Evolutionary conservation across 2,329 filamentous ascomycete genomes (phyloP), one percentile per base, ranked within the genome.

Genomic region (Hypomyces perniciosus): DNA sequence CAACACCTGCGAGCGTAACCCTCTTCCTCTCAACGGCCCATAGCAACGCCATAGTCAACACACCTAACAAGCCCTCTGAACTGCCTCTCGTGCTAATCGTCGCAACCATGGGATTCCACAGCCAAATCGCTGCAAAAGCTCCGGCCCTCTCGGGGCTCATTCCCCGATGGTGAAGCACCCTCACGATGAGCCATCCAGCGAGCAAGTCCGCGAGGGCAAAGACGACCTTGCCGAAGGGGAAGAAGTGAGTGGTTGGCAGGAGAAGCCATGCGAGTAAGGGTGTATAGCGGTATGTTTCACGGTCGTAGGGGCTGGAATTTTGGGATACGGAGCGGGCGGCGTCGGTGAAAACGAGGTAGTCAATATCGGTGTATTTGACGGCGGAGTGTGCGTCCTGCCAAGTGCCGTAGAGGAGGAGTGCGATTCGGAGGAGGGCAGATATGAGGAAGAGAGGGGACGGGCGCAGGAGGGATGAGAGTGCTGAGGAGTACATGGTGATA

Each of bases 281-380:
- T 29, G 93, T 97, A 74, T 99, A 99, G 54, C 93, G 87, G 73
- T 99, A 99, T 0, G 93, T 99, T 63, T 93, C 92, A 48, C 93
- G 83, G 38, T 80, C 79, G 67, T 99, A 99, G 2, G 93, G 93
- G 0, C 88, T 88, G 43, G 73, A 71, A 4, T 80, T 80, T n/a
- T 70, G 73, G 4, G 84, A 72, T 40, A 89, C 70, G 68, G 87
- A 92, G 57, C 88, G 86, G 2, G 93, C 83, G 28, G 93, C 93
- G 68, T 97, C 92, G 44, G 93, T 97, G 75, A 99, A 99, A 67
- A 99, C 93, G 57, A 90, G 84, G 71, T 99, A 99, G 76, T 99
- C 93, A 62, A 99, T 96, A 71, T 99, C 93, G 46, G 93, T 99
- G 75, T 97, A 99, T 72, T 97, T 97, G 64, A 99, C 73, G 10